A percentile compares a stretch with the other conserved stretches of the same genome.
Conservation (phyloP, 345 rosid genomes). For the Luvunga scandens region DNA sequence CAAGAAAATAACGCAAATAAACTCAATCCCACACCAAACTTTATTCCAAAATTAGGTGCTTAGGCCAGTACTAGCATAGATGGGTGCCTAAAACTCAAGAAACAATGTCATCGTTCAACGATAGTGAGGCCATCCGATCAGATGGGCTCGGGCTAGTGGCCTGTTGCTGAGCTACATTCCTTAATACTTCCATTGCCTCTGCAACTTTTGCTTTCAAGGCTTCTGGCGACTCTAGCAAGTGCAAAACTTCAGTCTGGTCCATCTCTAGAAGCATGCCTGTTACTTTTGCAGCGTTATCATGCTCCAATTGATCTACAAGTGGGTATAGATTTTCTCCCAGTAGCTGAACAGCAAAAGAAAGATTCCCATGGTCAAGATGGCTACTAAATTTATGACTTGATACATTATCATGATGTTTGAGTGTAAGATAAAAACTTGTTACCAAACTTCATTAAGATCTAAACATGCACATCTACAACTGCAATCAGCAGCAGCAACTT, state of each 20-base stretch:
- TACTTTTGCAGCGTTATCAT: slow-evolving; percentile 70
- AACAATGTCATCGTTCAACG: slow-evolving; percentile 50
- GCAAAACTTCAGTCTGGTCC: slow-evolving; percentile 78
- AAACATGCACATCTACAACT: neutral
- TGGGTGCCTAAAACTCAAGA: slow-evolving; percentile 21
- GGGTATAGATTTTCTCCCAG: slow-evolving; percentile 74
- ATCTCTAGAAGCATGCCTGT: slow-evolving; percentile 83
- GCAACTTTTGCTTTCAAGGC: slow-evolving; percentile 72
- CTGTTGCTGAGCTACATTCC: slow-evolving; percentile 50
- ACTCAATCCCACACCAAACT: neutral
- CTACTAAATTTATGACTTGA: neutral
- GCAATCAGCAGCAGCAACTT: slow-evolving; percentile 16
- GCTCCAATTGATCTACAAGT: slow-evolving; percentile 69
- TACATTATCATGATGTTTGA: neutral
- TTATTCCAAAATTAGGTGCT: slow-evolving; percentile 2
- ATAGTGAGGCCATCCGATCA: slow-evolving; percentile 55
- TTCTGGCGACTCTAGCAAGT: slow-evolving; percentile 76
- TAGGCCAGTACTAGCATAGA: neutral
- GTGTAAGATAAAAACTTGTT: neutral
- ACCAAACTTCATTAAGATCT: neutral
- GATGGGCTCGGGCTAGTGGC: slow-evolving; percentile 35
- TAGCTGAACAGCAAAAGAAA: slow-evolving; percentile 33
- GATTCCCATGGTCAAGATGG: neutral
- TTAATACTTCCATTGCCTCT: slow-evolving; percentile 69
- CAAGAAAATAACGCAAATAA: neutral